Percentiles rank a stretch among this genome's conserved stretches.
Evolutionary conservation across 305 asterid species (phyloP).

Genomic region (Plantago coronopus): DNA sequence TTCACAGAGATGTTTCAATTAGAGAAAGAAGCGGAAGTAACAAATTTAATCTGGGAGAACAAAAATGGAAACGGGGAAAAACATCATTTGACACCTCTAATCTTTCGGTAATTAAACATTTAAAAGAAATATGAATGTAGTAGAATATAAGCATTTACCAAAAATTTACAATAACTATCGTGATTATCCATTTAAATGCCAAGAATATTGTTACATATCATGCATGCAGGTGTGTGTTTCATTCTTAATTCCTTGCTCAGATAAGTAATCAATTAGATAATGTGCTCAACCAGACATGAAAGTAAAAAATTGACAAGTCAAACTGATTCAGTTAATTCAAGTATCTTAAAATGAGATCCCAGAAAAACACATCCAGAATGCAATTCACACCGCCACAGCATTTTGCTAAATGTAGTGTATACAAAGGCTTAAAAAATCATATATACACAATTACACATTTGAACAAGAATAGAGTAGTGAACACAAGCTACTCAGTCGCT

Average conservation of each 20-base stretch:
- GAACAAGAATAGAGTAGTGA: neutral
- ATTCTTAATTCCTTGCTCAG: neutral
- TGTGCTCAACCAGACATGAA: neutral
- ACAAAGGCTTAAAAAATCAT: too few relatives aligned
- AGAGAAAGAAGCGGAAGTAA: constrained; percentile 15
- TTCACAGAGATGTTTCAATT: constrained; percentile 10
- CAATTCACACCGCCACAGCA: neutral
- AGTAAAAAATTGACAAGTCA: neutral
- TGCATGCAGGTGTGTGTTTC: neutral
- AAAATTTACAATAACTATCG: too few relatives aligned
- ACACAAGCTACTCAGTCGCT: neutral
- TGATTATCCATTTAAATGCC: too few relatives aligned
- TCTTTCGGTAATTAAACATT: too few relatives aligned
- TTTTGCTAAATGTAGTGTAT: neutral
- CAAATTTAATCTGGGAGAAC: constrained; percentile 1
- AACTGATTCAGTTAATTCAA: neutral
- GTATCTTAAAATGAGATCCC: neutral
- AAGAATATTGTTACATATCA: neutral
- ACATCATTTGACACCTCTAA: too few relatives aligned
- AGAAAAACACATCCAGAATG: neutral
- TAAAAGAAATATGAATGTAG: neutral
- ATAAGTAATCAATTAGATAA: too few relatives aligned
- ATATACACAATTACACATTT: too few relatives aligned
- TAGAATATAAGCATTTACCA: too few relatives aligned
- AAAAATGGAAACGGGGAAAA: too few relatives aligned